These are phyloP conservation scores for Hanseniaspora uvarum DNA, from an alignment of 1,139 yeast genomes.

Conservation along the genomic window DNA sequence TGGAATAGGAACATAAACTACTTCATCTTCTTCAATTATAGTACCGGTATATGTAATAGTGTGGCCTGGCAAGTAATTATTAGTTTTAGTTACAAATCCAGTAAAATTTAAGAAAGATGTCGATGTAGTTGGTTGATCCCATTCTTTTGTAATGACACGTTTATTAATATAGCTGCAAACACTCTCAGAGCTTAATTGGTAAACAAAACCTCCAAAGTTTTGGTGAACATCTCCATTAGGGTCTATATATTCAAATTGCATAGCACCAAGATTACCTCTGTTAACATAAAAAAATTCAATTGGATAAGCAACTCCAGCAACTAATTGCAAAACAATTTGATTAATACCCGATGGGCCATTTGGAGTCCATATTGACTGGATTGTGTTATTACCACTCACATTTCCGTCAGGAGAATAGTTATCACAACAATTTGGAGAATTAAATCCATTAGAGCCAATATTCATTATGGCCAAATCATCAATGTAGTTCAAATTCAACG, in stretches of 20 bases:
- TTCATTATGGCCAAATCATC: conserved; percentile 19
- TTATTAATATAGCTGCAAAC: background rate
- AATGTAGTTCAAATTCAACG: conserved; percentile 17
- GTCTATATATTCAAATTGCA: conserved; percentile 18
- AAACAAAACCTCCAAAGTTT: background rate
- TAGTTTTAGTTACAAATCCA: background rate
- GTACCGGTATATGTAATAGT: conserved; percentile 1
- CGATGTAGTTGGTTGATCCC: background rate
- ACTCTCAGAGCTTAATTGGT: background rate
- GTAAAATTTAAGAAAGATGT: background rate
- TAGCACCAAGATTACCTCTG: conserved; percentile 19
- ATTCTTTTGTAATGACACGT: background rate
- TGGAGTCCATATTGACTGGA: background rate
- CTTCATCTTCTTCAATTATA: background rate
- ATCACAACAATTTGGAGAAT: conserved; percentile 19
- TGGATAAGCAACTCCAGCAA: conserved; percentile 20
- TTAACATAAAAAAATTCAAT: conserved; percentile 21
- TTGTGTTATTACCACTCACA: background rate
- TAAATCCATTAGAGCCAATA: conserved; percentile 48
- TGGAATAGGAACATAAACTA: background rate
- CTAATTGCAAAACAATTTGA: background rate
- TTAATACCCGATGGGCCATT: conserved; percentile 7
- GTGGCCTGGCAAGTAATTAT: conserved; percentile 11
- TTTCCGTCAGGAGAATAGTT: background rate
- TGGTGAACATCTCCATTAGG: conserved; percentile 19